Evolutionary conservation across 495 filamentous ascomycete genomes (phyloP).

Genomic region (Aspergillus cristatus): DNA sequence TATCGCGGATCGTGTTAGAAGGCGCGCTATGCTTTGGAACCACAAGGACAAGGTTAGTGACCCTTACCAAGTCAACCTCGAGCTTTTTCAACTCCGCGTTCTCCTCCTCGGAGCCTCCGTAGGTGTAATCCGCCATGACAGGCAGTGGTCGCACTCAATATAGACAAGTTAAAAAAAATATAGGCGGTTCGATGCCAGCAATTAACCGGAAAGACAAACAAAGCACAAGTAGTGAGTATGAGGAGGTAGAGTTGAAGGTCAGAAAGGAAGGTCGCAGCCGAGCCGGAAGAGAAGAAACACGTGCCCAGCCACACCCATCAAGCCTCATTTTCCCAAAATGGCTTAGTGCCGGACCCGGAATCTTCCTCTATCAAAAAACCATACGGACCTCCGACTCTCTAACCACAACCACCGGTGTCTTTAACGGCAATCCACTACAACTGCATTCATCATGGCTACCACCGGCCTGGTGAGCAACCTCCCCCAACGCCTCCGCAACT

Average conservation of each 20-base stretch:
- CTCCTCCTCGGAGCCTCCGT: slow-evolving; percentile 74
- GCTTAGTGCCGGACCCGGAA: slow-evolving; percentile 13
- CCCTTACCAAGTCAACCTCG: slow-evolving; percentile 62
- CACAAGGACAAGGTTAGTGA: slow-evolving; percentile 2
- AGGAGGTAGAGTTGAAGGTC: too few relatives aligned
- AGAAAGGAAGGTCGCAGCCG: not conserved
- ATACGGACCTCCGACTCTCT: too few relatives aligned
- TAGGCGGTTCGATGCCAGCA: too few relatives aligned
- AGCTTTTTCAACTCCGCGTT: slow-evolving; percentile 76
- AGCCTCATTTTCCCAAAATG: slow-evolving; percentile 4
- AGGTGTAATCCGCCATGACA: slow-evolving; percentile 53
- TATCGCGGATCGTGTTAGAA: slow-evolving; percentile 9
- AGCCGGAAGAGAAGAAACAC: too few relatives aligned
- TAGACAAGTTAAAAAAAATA: too few relatives aligned
- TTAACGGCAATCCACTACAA: not conserved
- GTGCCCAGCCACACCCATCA: slow-evolving; percentile 3
- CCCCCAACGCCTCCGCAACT: slow-evolving; percentile 67
- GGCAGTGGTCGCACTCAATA: too few relatives aligned
- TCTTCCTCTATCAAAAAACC: slow-evolving; percentile 4
- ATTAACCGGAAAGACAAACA: too few relatives aligned
- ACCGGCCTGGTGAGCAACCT: slow-evolving; percentile 16
- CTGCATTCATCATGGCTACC: slow-evolving; percentile 19
- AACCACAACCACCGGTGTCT: not conserved
- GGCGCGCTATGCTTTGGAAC: too few relatives aligned
- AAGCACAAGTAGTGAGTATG: too few relatives aligned